Evolutionary conservation across 495 filamentous ascomycete species (phyloP), one percentile per base, ranked within the genome.

Genomic region (Annulohypoxylon moriforme): DNA sequence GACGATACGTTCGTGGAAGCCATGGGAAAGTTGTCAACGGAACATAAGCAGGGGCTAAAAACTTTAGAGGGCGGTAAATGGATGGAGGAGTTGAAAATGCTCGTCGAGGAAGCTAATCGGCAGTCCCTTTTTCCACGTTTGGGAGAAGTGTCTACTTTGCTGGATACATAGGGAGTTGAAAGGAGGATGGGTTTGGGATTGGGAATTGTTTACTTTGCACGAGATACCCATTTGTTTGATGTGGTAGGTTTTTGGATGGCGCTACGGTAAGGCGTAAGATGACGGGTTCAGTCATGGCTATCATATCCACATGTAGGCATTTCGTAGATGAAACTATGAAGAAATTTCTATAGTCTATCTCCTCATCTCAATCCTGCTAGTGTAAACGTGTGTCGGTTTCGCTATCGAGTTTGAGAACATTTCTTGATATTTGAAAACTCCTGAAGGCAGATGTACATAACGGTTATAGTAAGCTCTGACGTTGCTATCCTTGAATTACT

Each of bases 1-100:
- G 47, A 52, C 24, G 47, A 52, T 29, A 29, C 25, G 47, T 52
- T 52, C 24, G 47, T 52, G 10, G 47, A 52, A 2, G 47, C 47
- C 4, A 24, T 52, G 13, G 13, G 47, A 1, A 52, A 52, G 13
- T n/a, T 52, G 13, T 27, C 24, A 11, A 24, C 47, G 47, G 14
- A 27, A 52, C 47, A 52, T n/a, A 52, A 5, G 5, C 22, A 29
- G 24, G 10, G 24, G 0, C 47, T 52, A 13, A 52, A 52, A n/a
- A 11, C 24, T 1, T 29, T 29, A 11, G 47, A 52, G 47, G 47
- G 14, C 24, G 47, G 47, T 13, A 52, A 52, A 52, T 52, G 47
- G 47, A 52, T 29, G 47, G 24, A 14, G 24, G 47, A 52, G 47
- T n/a, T 52, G 24, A 1, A 29, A 52, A 6, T 27, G 24, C 47